Conservation (phyloP, 352 stramenopile genomes). For the Poterioochromonas sp. region DNA sequence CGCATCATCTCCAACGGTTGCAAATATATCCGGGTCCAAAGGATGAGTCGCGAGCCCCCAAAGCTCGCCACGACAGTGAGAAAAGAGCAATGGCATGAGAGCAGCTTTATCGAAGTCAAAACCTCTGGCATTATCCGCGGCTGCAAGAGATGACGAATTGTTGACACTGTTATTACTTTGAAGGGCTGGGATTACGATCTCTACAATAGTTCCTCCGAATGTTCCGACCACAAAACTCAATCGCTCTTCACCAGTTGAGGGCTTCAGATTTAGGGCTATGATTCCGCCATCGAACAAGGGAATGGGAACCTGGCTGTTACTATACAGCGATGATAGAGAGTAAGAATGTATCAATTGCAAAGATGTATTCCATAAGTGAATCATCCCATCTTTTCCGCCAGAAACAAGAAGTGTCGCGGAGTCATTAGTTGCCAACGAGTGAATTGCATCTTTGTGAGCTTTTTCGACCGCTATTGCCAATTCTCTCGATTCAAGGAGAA, state of each 20-base stretch:
- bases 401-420: constrained; percentile 39
- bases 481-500: constrained; percentile 45
- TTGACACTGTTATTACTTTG: too few relatives aligned
- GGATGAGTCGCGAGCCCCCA: constrained; percentile 71
- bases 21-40: constrained; percentile 48
- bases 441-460: constrained; percentile 44
- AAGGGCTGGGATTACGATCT: background rate
- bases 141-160: background rate
- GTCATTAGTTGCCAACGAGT: constrained; percentile 38
- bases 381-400: constrained; percentile 44
- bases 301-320: too few relatives aligned
- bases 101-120: background rate
- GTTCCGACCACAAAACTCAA: constrained; percentile 4
- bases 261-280: too few relatives aligned
- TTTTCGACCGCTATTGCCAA: constrained; percentile 42
- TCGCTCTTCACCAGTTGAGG: too few relatives aligned
- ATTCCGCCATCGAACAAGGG: too few relatives aligned
- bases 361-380: constrained; percentile 46
- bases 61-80: constrained; percentile 48
- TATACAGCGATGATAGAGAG: background rate
- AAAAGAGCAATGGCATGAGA: background rate
- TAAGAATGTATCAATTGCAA: background rate
- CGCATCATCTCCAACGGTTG: constrained; percentile 66
- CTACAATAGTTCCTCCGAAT: background rate
- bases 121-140: background rate